phyloP scores from a whole-genome alignment of 148 eudicot species.

The Persicaria maculosa region DNA sequence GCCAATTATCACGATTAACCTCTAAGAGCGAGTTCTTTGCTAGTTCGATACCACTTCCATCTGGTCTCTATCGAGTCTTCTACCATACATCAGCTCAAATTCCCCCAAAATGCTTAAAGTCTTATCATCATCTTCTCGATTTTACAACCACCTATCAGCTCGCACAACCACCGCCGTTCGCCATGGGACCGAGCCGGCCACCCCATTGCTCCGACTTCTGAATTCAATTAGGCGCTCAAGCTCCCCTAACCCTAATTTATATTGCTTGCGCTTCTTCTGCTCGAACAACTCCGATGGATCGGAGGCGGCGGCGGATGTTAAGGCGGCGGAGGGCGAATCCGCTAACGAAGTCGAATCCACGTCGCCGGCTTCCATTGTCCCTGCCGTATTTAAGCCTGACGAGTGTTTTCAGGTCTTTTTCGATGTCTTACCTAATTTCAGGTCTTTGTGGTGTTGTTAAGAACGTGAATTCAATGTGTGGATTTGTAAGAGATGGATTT shows the following conservation, averaged over 20 bases:
- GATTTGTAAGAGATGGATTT: not conserved
- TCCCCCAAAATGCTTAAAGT: not conserved
- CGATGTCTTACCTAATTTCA: not conserved
- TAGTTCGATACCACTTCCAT: not conserved
- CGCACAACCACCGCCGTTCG: conserved; percentile 24
- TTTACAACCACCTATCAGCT: conserved; percentile 1
- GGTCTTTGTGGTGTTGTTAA: not conserved
- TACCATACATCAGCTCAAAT: not conserved
- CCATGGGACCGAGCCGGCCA: conserved; percentile 19
- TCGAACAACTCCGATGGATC: conserved; percentile 59
- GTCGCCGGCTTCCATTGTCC: conserved; percentile 54
- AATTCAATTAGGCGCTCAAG: conserved; percentile 29
- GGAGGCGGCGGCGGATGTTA: conserved; percentile 21
- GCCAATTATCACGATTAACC: not conserved
- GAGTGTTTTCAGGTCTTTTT: conserved; percentile 65
- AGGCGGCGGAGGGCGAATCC: conserved; percentile 23
- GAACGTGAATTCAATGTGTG: not conserved
- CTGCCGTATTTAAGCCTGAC: conserved; percentile 67
- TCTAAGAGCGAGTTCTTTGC: not conserved
- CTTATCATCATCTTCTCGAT: conserved; percentile 3
- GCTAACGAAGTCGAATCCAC: conserved; percentile 40
- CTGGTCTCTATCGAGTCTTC: not conserved
- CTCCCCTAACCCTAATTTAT: conserved; percentile 30
- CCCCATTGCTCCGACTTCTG: conserved; percentile 46
- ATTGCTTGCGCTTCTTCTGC: conserved; percentile 47